Evolutionary conservation across 805 yeast genomes (phyloP).

Genomic region (Teunomyces atbi): DNA sequence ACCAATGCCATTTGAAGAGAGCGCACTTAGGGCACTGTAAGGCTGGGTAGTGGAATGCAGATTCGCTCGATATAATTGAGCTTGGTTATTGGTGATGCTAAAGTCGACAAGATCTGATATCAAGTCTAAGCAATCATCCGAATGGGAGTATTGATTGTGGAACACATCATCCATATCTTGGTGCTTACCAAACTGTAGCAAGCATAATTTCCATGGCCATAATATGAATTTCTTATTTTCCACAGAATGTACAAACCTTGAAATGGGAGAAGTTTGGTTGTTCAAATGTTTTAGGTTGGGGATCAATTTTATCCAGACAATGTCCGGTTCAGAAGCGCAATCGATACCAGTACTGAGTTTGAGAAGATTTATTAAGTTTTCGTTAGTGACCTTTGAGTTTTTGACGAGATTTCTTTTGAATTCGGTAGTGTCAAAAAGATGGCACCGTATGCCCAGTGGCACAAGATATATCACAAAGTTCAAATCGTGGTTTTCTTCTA

Average conservation of each 20-base stretch:
- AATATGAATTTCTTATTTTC: constrained; percentile 54
- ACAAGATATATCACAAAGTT: constrained; percentile 37
- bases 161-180: constrained; percentile 14
- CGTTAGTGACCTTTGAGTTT: constrained; percentile 20
- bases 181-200: constrained; percentile 48
- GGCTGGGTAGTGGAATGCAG: constrained; percentile 5
- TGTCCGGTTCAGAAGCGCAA: constrained; percentile 14
- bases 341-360: constrained; percentile 37
- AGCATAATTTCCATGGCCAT: constrained; percentile 74
- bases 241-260: constrained; percentile 54
- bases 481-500: constrained; percentile 8
- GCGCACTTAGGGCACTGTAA: constrained; percentile 15
- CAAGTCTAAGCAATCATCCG: constrained; percentile 29
- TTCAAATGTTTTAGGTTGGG: constrained; percentile 70
- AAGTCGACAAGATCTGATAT: constrained; percentile 38
- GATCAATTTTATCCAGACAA: constrained; percentile 63
- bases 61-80: neutral
- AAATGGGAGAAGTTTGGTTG: constrained; percentile 62
- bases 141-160: neutral
- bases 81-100: constrained; percentile 22
- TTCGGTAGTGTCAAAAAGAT: constrained; percentile 33
- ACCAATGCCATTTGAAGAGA: constrained; percentile 10
- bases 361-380: constrained; percentile 29
- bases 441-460: constrained; percentile 45
- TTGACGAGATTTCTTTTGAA: constrained; percentile 17